Evolutionary conservation across 139 green algal species (phyloP).

Genomic region (Chlamydomonas incerta): DNA sequence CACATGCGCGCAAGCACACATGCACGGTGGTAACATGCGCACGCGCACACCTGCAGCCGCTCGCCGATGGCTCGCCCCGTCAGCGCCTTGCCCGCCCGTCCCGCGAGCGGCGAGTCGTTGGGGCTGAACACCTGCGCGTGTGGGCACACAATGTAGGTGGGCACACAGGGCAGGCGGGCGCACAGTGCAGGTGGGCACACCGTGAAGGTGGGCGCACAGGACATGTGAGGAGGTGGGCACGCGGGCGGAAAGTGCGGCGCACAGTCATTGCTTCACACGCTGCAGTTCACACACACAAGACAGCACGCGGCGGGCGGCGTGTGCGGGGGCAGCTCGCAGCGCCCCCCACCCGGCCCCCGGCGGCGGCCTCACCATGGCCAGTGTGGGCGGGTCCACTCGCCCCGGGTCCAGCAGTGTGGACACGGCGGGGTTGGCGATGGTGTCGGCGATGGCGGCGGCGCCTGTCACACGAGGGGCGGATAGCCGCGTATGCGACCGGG

Average conservation of each 20-base stretch:
- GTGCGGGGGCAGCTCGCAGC: too few species aligned
- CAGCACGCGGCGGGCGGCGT: too few species aligned
- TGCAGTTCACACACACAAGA: too few species aligned
- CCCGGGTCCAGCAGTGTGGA: slow-evolving; percentile 72
- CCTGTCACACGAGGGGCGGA: background rate
- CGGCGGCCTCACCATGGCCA: slow-evolving; percentile 49
- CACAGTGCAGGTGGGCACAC: too few species aligned
- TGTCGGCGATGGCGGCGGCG: slow-evolving; percentile 79
- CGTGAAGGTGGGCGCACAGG: too few species aligned
- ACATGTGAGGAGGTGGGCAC: too few species aligned
- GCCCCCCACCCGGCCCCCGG: too few species aligned
- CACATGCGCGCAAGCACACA: too few species aligned
- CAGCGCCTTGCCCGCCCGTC: slow-evolving; percentile 76
- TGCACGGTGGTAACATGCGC: too few species aligned
- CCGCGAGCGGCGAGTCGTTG: slow-evolving; percentile 89
- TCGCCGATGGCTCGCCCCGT: slow-evolving; percentile 87
- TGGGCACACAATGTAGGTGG: background rate
- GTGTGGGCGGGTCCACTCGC: slow-evolving; percentile 89
- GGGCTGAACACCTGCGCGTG: slow-evolving; percentile 76
- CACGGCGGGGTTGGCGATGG: slow-evolving; percentile 65
- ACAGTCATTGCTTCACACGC: too few species aligned
- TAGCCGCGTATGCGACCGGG: background rate
- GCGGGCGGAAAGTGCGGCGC: too few species aligned
- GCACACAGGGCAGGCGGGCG: too few species aligned
- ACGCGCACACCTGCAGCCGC: slow-evolving; percentile 67